Evolutionary conservation across 148 eudicot species (phyloP), one percentile per base, ranked within the genome.

Genomic region (Silene latifolia): DNA sequence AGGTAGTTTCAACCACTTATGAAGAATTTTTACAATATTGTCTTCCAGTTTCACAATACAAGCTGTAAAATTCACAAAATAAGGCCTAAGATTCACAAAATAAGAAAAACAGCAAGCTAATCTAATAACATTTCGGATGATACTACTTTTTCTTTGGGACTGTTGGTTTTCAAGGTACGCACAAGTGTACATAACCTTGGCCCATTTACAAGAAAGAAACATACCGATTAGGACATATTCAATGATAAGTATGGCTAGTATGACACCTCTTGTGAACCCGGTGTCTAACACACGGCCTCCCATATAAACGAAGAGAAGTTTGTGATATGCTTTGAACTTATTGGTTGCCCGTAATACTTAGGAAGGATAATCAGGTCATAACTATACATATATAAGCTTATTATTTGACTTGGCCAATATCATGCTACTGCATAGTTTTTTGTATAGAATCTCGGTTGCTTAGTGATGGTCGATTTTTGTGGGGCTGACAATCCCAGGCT

Each of bases 221-320:
- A 25, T 3, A 57, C 63, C 42, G n/a, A 71, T 54, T 57, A 54
- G 63, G 24, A 48, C 7, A 14, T 9, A 48, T 69, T 69, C 72
- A 4, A 69, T 23, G 19, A 5, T 12, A 5, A 69, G 15, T 25
- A 71, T 71, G 24, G 47, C 74, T 32, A 71, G 25, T 15, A 71
- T 71, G 3, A 71, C 48, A 29, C 17, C 56, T 11, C 74, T 71
- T 0, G 74, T 71, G 24, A 25, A 71, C 3, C 74, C 74, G 7
- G 44, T 71, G 74, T 71, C 74, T 32, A 71, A 29, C 7, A 71
- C 74, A 8, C 23, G 61, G 12, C 21, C 24, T 17, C 24, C 3
- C 8, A 71, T 8, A 6, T 29, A 5, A 56, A 71, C 63, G 29
- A 54, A 71, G 97, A 93, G 92, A 89, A 27, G 59, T 91, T 64